Evolutionary conservation across 129 eudicot species (phyloP).

Genomic region (Chrysanthemum seticuspe): DNA sequence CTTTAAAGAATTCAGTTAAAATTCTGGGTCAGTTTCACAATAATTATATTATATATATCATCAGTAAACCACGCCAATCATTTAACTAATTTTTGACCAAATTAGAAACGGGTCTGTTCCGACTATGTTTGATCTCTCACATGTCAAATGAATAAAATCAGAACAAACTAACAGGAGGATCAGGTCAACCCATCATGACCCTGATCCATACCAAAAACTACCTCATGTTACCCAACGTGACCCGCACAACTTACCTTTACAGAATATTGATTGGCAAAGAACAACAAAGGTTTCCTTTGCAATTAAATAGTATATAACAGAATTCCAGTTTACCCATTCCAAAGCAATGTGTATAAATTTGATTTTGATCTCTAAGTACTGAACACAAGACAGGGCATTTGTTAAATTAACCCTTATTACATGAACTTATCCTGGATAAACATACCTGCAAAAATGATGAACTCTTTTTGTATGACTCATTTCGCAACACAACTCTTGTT

Average conservation of each 20-base stretch:
- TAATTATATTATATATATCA: no score
- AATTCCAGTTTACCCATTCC: background rate
- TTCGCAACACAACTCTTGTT: slow-evolving; percentile 15
- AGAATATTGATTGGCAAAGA: background rate
- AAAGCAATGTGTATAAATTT: slow-evolving; percentile 24
- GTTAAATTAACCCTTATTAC: slow-evolving; percentile 25
- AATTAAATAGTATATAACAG: slow-evolving; percentile 5
- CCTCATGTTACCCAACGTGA: no score
- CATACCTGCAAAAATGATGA: slow-evolving; percentile 26
- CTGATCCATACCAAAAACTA: no score
- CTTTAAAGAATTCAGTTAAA: no score
- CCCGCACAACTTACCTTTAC: no score
- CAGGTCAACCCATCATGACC: no score
- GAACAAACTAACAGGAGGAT: no score
- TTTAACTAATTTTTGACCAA: background rate
- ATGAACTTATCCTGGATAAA: slow-evolving; percentile 13
- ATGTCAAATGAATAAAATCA: no score
- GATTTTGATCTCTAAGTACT: slow-evolving; percentile 13
- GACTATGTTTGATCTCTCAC: no score
- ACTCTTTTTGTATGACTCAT: background rate
- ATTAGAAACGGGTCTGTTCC: background rate
- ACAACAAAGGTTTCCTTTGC: background rate
- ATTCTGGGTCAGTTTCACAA: no score
- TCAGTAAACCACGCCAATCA: background rate
- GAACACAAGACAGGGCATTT: slow-evolving; percentile 20